Conservation (phyloP, 2,329 filamentous ascomycete species). For the Venturia oleaginea region DNA sequence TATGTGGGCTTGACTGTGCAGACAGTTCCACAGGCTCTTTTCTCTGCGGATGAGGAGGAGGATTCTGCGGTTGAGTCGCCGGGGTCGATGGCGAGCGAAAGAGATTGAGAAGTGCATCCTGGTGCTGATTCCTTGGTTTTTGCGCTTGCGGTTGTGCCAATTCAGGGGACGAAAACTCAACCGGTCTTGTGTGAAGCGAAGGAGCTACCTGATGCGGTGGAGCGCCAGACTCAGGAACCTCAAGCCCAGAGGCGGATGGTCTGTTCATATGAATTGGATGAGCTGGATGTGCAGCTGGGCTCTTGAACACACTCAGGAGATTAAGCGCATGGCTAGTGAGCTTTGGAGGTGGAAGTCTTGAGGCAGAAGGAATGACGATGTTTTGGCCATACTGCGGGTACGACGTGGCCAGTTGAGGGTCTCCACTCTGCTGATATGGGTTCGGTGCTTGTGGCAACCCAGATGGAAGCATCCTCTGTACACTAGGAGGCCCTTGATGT, state of each 20-base stretch:
- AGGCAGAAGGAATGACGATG: constrained; percentile 38
- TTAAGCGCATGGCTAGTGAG: constrained; percentile 48
- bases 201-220: constrained; percentile 9
- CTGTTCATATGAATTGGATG: neutral
- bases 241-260: neutral
- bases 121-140: constrained; percentile 23
- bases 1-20: constrained; percentile 16
- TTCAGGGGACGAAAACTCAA: constrained; percentile 1
- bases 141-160: constrained; percentile 8
- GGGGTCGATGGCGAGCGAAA: constrained; percentile 29
- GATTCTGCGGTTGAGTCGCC: constrained; percentile 14
- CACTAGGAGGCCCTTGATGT: neutral
- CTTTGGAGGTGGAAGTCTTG: constrained; percentile 49
- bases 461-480: neutral
- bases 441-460: constrained; percentile 23
- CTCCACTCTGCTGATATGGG: constrained; percentile 37
- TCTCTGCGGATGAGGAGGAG: neutral
- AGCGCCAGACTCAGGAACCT: neutral
- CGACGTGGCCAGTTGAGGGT: constrained; percentile 33
- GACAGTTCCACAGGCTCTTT: constrained; percentile 20
- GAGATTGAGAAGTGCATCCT: constrained; percentile 36
- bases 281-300: constrained; percentile 14
- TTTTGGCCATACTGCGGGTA: constrained; percentile 5
- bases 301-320: constrained; percentile 51
- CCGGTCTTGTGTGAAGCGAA: constrained; percentile 1